Evolutionary conservation across 805 yeast genomes (phyloP), one percentile per base, ranked within the genome.

Genomic region (Pichia gijzeniarum): DNA sequence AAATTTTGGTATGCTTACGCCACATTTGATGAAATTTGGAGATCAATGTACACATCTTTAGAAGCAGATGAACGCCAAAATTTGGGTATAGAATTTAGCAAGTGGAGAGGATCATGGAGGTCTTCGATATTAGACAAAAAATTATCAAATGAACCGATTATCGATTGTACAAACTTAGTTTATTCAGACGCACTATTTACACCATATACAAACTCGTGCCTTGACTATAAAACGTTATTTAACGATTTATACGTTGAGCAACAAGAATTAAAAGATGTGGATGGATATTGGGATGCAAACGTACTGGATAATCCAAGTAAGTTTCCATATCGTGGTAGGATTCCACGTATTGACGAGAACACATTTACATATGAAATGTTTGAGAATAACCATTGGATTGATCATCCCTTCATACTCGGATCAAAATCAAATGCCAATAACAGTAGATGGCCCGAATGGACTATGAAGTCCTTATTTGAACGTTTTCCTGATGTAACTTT

Each of bases 41-140:
- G 82, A 55, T 73, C 70, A 45, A 46, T 81, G 38, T 79, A 80
- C 56, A 64, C 73, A 31, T 47, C 53, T 14, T 46, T 51, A 21
- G 49, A 53, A 20, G 41, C 38, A 2, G 35, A 37, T 16, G 30
- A 40, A 21, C 18, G 55, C 10, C 8, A 3, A 16, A 16, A n/a
- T 14, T 14, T 17, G 2, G 35, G 34, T 40, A 51, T 22, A 40
- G 50, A 12, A 35, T 60, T 36, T 52, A 50, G 49, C 2, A 52
- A 53, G 30, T 88, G 96, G 96, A 60, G 56, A 27, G 96, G 96
- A 1, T 75, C 88, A 2, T 89, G 96, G 96, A 73, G 90, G 53
- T 66, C 74, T 33, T 79, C 91, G 3, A 66, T 76, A 30, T 61
- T 79, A 49, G 59, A 63, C 0, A 49, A 71, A 7, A 55, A 64